These are phyloP conservation scores for Phanerochaete carnosa DNA, from an alignment of 768 basidiomycete species.

Conservation along the genomic window DNA sequence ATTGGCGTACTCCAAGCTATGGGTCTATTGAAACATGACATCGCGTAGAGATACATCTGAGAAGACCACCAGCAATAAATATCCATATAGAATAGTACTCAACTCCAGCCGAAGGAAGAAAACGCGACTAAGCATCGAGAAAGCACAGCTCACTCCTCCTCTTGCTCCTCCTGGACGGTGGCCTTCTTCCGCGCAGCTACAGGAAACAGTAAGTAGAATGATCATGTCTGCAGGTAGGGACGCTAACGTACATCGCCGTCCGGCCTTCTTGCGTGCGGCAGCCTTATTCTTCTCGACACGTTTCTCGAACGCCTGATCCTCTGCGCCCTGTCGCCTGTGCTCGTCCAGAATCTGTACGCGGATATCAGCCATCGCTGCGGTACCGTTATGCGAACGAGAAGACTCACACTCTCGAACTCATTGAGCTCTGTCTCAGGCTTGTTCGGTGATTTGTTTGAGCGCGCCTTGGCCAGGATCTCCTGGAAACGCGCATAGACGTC, in stretches of 20 bases:
- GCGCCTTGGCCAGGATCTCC: constrained; percentile 91
- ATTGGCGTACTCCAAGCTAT: too few relatives aligned
- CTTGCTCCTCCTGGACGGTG: background rate
- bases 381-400: background rate
- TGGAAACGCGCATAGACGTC: constrained; percentile 76
- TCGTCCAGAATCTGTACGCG: constrained; percentile 73
- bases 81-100: background rate
- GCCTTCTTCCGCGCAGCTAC: constrained; percentile 31
- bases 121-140: background rate
- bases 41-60: background rate
- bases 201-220: background rate
- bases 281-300: constrained; percentile 80
- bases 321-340: constrained; percentile 79
- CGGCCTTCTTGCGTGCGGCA: constrained; percentile 71
- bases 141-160: background rate
- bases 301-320: constrained; percentile 88
- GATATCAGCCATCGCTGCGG: background rate
- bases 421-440: constrained; percentile 93
- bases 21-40: background rate
- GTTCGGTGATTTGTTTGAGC: constrained; percentile 86
- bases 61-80: background rate
- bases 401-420: constrained; percentile 82
- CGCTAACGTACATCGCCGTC: constrained; percentile 37
- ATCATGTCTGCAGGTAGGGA: background rate
- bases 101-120: background rate